These are phyloP conservation scores for Fusarium continuum DNA, from an alignment of 2,329 filamentous ascomycete genomes.

Conservation along the genomic window DNA sequence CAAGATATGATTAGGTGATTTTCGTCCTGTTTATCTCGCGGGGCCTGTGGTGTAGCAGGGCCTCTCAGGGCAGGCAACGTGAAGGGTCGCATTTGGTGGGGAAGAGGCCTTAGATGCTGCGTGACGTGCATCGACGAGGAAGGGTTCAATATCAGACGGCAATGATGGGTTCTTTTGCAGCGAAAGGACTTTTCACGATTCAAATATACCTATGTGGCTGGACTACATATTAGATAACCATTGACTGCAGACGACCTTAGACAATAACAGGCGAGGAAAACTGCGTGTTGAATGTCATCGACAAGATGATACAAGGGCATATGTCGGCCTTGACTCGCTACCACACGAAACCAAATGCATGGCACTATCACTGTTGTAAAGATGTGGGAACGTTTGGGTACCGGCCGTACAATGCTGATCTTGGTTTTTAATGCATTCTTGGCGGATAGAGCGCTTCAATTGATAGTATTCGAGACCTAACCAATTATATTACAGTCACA, in stretches of 20 bases:
- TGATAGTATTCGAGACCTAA: neutral
- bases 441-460: constrained; percentile 19
- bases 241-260: neutral
- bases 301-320: neutral
- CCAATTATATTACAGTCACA: neutral
- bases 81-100: constrained; percentile 13
- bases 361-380: neutral
- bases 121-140: constrained; percentile 6
- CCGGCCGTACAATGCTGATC: neutral
- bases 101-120: constrained; percentile 2
- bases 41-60: too few relatives aligned
- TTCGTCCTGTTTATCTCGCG: too few relatives aligned
- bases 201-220: neutral
- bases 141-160: neutral
- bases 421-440: neutral
- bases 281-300: neutral
- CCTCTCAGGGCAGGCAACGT: constrained; percentile 8
- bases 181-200: neutral
- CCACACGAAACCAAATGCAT: neutral
- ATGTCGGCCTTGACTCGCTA: neutral
- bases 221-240: neutral
- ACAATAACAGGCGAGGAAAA: neutral
- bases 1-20: neutral
- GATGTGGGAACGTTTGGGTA: neutral
- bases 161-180: neutral